These are phyloP conservation scores for Phaeoacremonium minimum DNA, from an alignment of 2,329 filamentous ascomycete species.

Conservation along the genomic window DNA sequence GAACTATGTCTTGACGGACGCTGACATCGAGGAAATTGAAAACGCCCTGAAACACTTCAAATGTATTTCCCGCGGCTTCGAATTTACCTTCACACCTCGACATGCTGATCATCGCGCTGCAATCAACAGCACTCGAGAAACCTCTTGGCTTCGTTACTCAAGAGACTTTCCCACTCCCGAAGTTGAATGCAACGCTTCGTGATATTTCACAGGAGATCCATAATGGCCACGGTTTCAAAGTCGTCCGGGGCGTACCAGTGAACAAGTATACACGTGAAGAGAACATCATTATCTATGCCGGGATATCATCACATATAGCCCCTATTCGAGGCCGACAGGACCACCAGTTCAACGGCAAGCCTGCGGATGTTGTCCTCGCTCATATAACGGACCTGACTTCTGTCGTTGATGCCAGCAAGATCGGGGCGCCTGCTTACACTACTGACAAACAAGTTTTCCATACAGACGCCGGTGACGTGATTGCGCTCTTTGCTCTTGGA, in stretches of 20 bases:
- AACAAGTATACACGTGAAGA: slow-evolving; percentile 49
- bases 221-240: slow-evolving; percentile 55
- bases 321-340: slow-evolving; percentile 49
- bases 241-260: slow-evolving; percentile 53
- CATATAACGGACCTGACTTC: slow-evolving; percentile 60
- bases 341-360: slow-evolving; percentile 34
- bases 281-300: slow-evolving; percentile 55
- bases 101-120: too few relatives aligned
- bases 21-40: slow-evolving; percentile 45
- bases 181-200: slow-evolving; percentile 43
- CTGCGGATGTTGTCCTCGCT: slow-evolving; percentile 46
- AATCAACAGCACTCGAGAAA: slow-evolving; percentile 26
- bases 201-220: slow-evolving; percentile 50
- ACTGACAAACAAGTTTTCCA: slow-evolving; percentile 60
- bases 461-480: slow-evolving; percentile 55
- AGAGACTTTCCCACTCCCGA: slow-evolving; percentile 52
- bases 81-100: too few relatives aligned
- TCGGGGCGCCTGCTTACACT: slow-evolving; percentile 56
- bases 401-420: slow-evolving; percentile 28
- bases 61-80: slow-evolving; percentile 22
- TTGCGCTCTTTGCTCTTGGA: slow-evolving; percentile 52
- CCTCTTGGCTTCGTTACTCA: slow-evolving; percentile 36
- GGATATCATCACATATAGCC: slow-evolving; percentile 55
- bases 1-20: slow-evolving; percentile 41
- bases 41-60: slow-evolving; percentile 35